Evolutionary conservation across 1,284 basidiomycete species (phyloP).

Genomic region (Phenoliferia sp.): DNA sequence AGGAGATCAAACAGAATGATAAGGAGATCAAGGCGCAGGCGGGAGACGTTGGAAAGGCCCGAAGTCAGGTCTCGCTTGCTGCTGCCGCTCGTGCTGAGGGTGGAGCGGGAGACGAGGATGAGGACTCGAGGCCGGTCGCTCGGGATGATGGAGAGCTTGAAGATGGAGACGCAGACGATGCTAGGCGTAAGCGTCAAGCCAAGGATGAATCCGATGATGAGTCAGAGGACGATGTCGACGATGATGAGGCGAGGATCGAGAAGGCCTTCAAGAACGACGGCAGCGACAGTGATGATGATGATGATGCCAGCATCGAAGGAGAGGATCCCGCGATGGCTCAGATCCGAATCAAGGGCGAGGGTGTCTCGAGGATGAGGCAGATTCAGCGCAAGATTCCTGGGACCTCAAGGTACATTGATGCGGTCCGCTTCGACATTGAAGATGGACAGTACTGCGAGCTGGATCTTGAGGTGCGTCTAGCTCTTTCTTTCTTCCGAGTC

Average conservation of each 20-base stretch:
- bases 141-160: conserved; percentile 30
- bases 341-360: conserved; percentile 45
- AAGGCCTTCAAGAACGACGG: conserved; percentile 51
- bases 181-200: conserved; percentile 31
- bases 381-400: conserved; percentile 50
- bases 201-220: conserved; percentile 39
- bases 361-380: conserved; percentile 40
- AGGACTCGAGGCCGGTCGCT: conserved; percentile 10
- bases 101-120: conserved; percentile 24
- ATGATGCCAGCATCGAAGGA: conserved; percentile 39
- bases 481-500: conserved; percentile 1
- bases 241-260: conserved; percentile 42
- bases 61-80: conserved; percentile 7
- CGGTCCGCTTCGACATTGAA: conserved; percentile 65
- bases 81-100: conserved; percentile 1
- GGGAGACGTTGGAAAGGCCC: conserved; percentile 34
- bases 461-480: conserved; percentile 64
- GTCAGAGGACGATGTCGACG: conserved; percentile 48
- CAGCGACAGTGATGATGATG: conserved; percentile 35
- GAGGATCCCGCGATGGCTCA: conserved; percentile 42
- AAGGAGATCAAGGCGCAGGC: conserved; percentile 77
- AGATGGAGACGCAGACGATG: conserved; percentile 56
- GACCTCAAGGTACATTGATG: conserved; percentile 50
- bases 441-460: conserved; percentile 64
- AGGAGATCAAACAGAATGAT: conserved; percentile 80